phyloP scores from a whole-genome alignment of 345 rosid genomes.

The Gossypium mustelinum region DNA sequence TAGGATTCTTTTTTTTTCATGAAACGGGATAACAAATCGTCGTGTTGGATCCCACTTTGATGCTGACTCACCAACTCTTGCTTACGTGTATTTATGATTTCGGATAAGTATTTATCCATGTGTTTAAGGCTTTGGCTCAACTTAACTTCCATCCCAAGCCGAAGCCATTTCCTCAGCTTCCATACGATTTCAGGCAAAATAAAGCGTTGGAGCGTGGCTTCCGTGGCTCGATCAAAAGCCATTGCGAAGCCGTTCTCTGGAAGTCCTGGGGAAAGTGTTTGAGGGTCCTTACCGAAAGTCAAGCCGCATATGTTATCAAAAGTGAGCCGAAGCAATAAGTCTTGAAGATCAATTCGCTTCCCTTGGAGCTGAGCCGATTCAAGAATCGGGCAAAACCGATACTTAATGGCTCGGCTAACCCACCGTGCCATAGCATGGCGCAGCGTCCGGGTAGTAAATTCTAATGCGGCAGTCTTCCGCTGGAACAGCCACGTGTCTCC shows the following conservation, averaged over 20 bases:
- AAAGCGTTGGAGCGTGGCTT: conserved; percentile 64
- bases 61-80: conserved; percentile 39
- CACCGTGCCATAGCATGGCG: conserved; percentile 81
- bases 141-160: conserved; percentile 60
- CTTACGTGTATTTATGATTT: conserved; percentile 62
- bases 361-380: conserved; percentile 39
- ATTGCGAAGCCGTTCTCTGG: conserved; percentile 56
- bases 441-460: conserved; percentile 67
- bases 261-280: conserved; percentile 47
- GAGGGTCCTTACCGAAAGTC: conserved; percentile 71
- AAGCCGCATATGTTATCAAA: conserved; percentile 81
- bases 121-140: conserved; percentile 52
- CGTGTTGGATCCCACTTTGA: conserved; percentile 36
- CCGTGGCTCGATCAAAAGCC: conserved; percentile 74
- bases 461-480: conserved; percentile 74
- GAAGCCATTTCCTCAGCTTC: conserved; percentile 58
- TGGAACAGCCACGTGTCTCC: conserved; percentile 79
- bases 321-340: conserved; percentile 62
- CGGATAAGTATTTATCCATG: conserved; percentile 51
- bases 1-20: conserved; percentile 66
- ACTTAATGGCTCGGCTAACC: conserved; percentile 69
- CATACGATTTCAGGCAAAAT: conserved; percentile 58
- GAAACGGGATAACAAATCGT: conserved; percentile 68
- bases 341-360: conserved; percentile 62
- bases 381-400: conserved; percentile 59